These are phyloP conservation scores for Zoysia matrella DNA, from an alignment of 202 grass and related monocot species.

Conservation along the genomic window DNA sequence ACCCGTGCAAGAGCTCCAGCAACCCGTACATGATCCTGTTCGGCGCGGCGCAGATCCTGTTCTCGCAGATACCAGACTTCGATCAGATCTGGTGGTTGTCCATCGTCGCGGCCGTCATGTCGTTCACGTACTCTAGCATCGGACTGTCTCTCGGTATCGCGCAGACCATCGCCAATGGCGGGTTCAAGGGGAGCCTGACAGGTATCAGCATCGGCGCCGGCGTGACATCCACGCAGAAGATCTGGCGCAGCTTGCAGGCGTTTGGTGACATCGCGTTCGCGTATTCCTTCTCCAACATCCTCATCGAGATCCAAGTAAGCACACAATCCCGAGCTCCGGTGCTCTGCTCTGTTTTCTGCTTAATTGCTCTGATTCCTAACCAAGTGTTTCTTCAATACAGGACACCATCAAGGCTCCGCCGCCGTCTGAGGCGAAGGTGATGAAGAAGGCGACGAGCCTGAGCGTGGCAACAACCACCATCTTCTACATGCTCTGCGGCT, in stretches of 20 bases:
- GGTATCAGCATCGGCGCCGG: too few relatives aligned
- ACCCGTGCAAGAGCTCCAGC: slow-evolving; percentile 65
- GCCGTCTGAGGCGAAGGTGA: slow-evolving; percentile 86
- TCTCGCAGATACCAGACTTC: slow-evolving; percentile 93
- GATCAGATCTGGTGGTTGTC: slow-evolving; percentile 94
- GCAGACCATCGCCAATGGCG: slow-evolving; percentile 62
- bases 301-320: slow-evolving; percentile 90
- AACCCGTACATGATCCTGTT: slow-evolving; percentile 84
- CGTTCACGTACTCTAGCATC: slow-evolving; percentile 79
- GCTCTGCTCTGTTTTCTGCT: background rate
- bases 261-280: too few relatives aligned
- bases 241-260: too few relatives aligned
- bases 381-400: slow-evolving; percentile 5
- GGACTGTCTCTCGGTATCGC: slow-evolving; percentile 72
- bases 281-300: background rate
- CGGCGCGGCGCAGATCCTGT: slow-evolving; percentile 65
- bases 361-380: background rate
- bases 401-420: slow-evolving; percentile 80
- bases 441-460: slow-evolving; percentile 26
- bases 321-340: background rate
- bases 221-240: too few relatives aligned
- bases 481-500: slow-evolving; percentile 96
- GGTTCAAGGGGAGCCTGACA: slow-evolving; percentile 20
- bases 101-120: slow-evolving; percentile 83
- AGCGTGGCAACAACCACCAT: slow-evolving; percentile 25